These are phyloP conservation scores for Kazachstania psychrophila DNA, from an alignment of 805 yeast species.

Conservation along the genomic window DNA sequence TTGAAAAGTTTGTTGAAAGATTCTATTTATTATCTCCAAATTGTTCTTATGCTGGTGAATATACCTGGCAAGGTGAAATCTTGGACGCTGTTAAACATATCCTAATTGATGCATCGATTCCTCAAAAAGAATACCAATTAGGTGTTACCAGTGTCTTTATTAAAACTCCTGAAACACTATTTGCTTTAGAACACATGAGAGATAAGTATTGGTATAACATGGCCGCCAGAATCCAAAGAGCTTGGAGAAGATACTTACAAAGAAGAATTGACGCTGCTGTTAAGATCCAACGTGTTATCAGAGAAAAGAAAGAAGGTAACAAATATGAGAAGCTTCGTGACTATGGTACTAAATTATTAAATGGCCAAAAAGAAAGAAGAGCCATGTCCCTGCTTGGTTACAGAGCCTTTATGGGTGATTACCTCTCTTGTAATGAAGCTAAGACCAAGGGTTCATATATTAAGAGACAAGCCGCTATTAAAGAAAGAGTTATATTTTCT, in stretches of 20 bases:
- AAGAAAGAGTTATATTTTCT: conserved; percentile 67
- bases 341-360: conserved; percentile 62
- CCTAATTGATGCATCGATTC: conserved; percentile 56
- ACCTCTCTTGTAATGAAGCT: conserved; percentile 69
- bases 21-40: conserved; percentile 78
- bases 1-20: conserved; percentile 91
- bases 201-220: conserved; percentile 96
- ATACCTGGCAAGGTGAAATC: conserved; percentile 55
- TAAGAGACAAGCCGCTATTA: conserved; percentile 57
- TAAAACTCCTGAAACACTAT: conserved; percentile 92
- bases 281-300: conserved; percentile 72
- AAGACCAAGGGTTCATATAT: conserved; percentile 73
- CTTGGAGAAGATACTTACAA: conserved; percentile 79
- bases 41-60: conserved; percentile 88
- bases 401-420: conserved; percentile 91
- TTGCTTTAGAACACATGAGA: conserved; percentile 91
- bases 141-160: conserved; percentile 90
- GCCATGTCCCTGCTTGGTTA: conserved; percentile 78
- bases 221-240: conserved; percentile 96
- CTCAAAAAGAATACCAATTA: conserved; percentile 73
- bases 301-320: conserved; percentile 71
- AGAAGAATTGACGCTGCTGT: conserved; percentile 82
- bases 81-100: conserved; percentile 45
- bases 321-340: conserved; percentile 79
- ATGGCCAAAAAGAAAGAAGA: conserved; percentile 79